Conservation (phyloP, 2,329 filamentous ascomycete species). For the Aspergillus sp. region DNA sequence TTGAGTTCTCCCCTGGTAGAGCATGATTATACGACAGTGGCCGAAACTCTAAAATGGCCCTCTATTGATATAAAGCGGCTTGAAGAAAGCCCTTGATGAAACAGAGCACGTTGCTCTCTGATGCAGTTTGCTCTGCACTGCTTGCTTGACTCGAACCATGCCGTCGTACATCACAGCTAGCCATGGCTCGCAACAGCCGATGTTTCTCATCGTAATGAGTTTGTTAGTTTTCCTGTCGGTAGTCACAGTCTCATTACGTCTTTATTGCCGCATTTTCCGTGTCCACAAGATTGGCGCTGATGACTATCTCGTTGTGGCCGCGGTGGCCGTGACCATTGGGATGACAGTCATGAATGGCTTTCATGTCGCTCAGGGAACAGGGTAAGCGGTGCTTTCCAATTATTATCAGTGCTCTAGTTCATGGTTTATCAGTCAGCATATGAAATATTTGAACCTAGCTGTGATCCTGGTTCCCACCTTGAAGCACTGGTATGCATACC, state of each 20-base stretch:
- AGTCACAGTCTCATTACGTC: slow-evolving; percentile 7
- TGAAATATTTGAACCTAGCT: neutral
- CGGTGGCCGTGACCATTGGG: slow-evolving; percentile 7
- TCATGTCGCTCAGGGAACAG: slow-evolving; percentile 10
- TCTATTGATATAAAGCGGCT: neutral
- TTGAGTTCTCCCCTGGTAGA: neutral
- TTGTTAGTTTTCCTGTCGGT: slow-evolving; percentile 8
- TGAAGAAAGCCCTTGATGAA: neutral
- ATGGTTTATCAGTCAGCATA: neutral
- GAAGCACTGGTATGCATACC: slow-evolving; percentile 41
- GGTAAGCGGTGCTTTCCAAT: neutral
- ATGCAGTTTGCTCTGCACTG: neutral
- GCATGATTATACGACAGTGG: neutral
- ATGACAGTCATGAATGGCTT: slow-evolving; percentile 15
- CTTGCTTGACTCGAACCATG: neutral
- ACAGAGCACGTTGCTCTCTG: neutral
- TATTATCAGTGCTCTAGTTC: neutral
- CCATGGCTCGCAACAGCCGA: slow-evolving; percentile 14
- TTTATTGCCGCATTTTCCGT: slow-evolving; percentile 8
- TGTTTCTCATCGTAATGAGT: slow-evolving; percentile 11
- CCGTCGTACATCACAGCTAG: slow-evolving; percentile 9
- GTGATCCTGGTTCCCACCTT: slow-evolving; percentile 20
- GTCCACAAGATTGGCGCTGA: slow-evolving; percentile 11
- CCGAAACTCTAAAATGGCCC: neutral
- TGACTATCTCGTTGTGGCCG: slow-evolving; percentile 12